phyloP scores from a whole-genome alignment of 768 basidiomycete species.

The Lactarius indigo region DNA sequence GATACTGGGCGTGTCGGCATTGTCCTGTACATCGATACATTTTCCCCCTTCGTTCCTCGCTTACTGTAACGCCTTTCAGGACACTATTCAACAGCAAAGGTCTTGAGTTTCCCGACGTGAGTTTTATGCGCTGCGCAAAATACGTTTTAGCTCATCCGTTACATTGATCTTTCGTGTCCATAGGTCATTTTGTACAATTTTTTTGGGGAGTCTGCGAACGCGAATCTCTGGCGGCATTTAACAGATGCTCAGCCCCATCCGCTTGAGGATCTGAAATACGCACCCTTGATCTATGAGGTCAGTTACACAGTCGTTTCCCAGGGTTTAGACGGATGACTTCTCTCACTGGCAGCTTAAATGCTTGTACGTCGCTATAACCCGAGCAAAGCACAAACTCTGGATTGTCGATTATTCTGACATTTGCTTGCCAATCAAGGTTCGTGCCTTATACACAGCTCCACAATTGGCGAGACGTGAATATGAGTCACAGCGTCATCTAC shows the following conservation, averaged over 20 bases:
- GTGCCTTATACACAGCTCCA: slow-evolving; percentile 34
- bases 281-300: slow-evolving; percentile 14
- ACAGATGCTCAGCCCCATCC: neutral
- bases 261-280: neutral
- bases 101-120: slow-evolving; percentile 61
- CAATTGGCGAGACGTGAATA: neutral
- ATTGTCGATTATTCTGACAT: slow-evolving; percentile 56
- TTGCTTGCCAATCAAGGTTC: slow-evolving; percentile 41
- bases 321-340: neutral
- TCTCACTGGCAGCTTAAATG: slow-evolving; percentile 49
- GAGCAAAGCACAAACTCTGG: slow-evolving; percentile 68
- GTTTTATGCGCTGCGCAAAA: neutral
- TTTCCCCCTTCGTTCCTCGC: neutral
- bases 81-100: slow-evolving; percentile 66
- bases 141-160: neutral
- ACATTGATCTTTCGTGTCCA: neutral
- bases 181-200: slow-evolving; percentile 75
- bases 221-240: slow-evolving; percentile 25
- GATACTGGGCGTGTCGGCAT: slow-evolving; percentile 57
- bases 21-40: slow-evolving; percentile 45
- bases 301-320: neutral
- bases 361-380: slow-evolving; percentile 67
- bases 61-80: slow-evolving; percentile 24
- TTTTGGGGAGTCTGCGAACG: slow-evolving; percentile 59
- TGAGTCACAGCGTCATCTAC: slow-evolving; percentile 2